Percentiles rank a stretch among this genome's conserved stretches.
These are phyloP conservation scores for Citrus reticulata DNA, from an alignment of 345 rosid species.

Conservation along the genomic window DNA sequence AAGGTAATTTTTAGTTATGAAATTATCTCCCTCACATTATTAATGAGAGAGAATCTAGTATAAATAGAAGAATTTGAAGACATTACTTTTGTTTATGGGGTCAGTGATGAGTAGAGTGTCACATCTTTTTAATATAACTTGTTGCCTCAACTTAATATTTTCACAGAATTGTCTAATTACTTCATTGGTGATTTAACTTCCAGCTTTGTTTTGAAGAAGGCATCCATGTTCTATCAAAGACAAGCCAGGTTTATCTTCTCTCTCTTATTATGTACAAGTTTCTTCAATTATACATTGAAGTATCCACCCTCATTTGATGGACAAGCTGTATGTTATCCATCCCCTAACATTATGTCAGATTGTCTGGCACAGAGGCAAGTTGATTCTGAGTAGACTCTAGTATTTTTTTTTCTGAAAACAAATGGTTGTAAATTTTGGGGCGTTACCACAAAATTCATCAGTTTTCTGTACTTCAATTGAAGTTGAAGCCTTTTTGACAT, in stretches of 20 bases:
- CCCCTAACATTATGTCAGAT: conserved; percentile 64
- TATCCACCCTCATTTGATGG: conserved; percentile 85
- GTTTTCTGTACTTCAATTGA: not conserved
- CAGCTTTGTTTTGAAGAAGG: conserved; percentile 77
- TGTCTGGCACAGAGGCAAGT: conserved; percentile 93
- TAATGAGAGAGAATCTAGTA: no score
- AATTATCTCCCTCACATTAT: no score
- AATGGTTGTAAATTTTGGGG: not conserved
- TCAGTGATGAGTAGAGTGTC: conserved; percentile 88
- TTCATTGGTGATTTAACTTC: conserved; percentile 9
- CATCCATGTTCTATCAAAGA: conserved; percentile 54
- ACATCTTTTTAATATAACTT: not conserved
- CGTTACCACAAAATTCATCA: not conserved
- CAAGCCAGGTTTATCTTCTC: conserved; percentile 45
- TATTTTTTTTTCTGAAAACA: not conserved
- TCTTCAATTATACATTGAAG: conserved; percentile 23
- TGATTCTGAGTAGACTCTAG: conserved; percentile 61
- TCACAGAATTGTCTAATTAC: not conserved
- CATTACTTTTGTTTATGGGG: conserved; percentile 69
- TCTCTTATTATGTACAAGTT: not conserved
- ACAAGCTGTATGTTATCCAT: conserved; percentile 77
- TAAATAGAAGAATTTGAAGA: conserved; percentile 56
- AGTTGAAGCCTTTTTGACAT: not conserved
- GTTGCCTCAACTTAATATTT: conserved; percentile 2
- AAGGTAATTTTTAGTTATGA: no score